Evolutionary conservation across 345 rosid genomes (phyloP), one percentile per base, ranked within the genome.

Genomic region (Stellera chamaejasme): DNA sequence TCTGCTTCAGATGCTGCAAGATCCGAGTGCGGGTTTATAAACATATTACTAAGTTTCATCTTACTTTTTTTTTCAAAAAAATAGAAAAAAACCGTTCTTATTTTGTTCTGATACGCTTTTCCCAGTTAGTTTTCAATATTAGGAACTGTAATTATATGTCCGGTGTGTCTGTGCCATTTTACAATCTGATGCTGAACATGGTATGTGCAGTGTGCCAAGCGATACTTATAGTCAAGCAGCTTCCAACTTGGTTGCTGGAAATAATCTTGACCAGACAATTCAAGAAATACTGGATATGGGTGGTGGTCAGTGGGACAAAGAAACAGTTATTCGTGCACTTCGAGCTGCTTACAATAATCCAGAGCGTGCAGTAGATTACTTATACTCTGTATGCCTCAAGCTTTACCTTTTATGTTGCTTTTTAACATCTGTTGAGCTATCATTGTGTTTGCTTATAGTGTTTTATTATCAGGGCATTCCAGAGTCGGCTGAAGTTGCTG

Each of bases 261-360:
- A 56, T 68, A 77, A 58, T 69, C 85, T 81, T 36, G 97, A 89
- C 63, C 88, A 77, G 68, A 81, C 84, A 53, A 76, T 89, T 60
- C 93, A 79, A 67, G 87, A 88, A 66, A 55, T 93, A 65, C 79
- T 93, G 94, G 99, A 93, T 65, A 82, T 93, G 72, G 99, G 97
- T 14, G 99, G 96, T 45, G 99, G 99, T 48, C 82, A 59, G 47
- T 93, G 99, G 99, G 97, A 85, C 74, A 84, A 83, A 82, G 97
- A 93, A 65, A 87, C 88, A 25, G 97, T 93, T 65, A 69, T 75
- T 45, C 86, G 95, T 49, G 99, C 99, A 50, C 96, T 93, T 74
- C 89, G 87, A 69, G 97, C 99, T 27, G 97, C 99, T 54, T 87
- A 90, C 71, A 93, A 90, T 72, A 93, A 93, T 60, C 99, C 99